Evolutionary conservation across 1,139 yeast genomes (phyloP), one percentile per base, ranked within the genome.

Genomic region (Sugiyamaella novakii): DNA sequence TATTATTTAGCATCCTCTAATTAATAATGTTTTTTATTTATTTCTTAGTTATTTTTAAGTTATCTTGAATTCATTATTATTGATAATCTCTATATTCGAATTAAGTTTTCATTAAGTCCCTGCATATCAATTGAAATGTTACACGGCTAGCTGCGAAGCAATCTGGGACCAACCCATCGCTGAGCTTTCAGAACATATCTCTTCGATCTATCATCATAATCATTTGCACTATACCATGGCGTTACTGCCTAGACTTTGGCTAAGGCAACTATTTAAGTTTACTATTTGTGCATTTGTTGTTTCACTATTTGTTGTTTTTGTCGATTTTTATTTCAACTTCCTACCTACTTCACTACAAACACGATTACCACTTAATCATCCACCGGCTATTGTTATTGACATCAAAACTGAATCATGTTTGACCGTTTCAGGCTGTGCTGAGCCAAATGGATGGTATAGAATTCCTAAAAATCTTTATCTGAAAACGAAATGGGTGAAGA

Each of bases 381-480:
- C 61, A 30, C 58, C 65, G 52, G 54, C 54, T 12, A 64, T 68
- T 6, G 56, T 69, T n/a, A 51, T 60, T 2, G 72, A 69, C 47
- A 47, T 69, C 41, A 58, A 60, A 39, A 41, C 66, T 21, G 60
- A 56, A 18, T 50, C 60, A 3, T 68, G 72, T 47, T 31, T 58
- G 35, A 44, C 60, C n/a, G 50, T 51, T 24, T 45, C 60, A 1
- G 55, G 61, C 2, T 68, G 72, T 46, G 22, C 51, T 22, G 57
- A 52, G 24, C 46, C 49, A 8, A 59, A 54, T 21, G 66, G 59
- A 3, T 69, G 74, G 74, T 53, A 51, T 41, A 47, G 56, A 18
- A 46, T 66, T 18, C 65, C 68, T 5, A 70, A 70, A 50, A 71
- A 70, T 46, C 54, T 70, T 15, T 61, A 56, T 29, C 54, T 70